These are phyloP conservation scores for Xylariales sp. DNA, from an alignment of 2,329 filamentous ascomycete species.

Conservation along the genomic window DNA sequence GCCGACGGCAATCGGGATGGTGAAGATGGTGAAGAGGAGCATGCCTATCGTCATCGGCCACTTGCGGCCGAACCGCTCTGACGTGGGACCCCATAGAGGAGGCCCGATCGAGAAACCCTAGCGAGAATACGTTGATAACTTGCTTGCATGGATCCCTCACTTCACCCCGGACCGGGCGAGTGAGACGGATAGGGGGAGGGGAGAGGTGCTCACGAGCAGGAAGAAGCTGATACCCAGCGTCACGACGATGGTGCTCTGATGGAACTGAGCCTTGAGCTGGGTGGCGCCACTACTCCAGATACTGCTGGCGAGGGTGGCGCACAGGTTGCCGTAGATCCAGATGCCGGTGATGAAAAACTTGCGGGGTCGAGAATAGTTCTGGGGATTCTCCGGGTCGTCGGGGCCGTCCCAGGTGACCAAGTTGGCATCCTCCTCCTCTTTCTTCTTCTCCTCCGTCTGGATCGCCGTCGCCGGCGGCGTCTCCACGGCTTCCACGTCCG, in stretches of 20 bases:
- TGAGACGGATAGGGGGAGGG: not conserved
- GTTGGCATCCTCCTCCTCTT: slow-evolving; percentile 29
- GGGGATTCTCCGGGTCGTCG: slow-evolving; percentile 34
- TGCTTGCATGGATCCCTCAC: not conserved
- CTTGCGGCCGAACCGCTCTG: slow-evolving; percentile 59
- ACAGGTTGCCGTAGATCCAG: slow-evolving; percentile 36
- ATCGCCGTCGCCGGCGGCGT: not conserved
- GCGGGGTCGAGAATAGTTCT: slow-evolving; percentile 28
- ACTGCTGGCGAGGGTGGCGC: slow-evolving; percentile 35
- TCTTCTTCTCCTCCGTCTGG: slow-evolving; percentile 3
- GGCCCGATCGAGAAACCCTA: slow-evolving; percentile 52
- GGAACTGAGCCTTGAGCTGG: slow-evolving; percentile 22
- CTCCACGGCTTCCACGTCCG: slow-evolving; percentile 19
- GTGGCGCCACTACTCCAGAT: slow-evolving; percentile 36
- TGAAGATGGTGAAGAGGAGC: slow-evolving; percentile 57
- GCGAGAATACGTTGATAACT: slow-evolving; percentile 7
- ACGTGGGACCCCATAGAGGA: slow-evolving; percentile 55
- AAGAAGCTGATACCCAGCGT: slow-evolving; percentile 36
- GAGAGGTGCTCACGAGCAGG: slow-evolving; percentile 28
- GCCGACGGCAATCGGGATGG: slow-evolving; percentile 56
- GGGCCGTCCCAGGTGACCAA: slow-evolving; percentile 36
- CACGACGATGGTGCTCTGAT: slow-evolving; percentile 29
- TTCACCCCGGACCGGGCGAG: not conserved
- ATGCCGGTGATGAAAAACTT: slow-evolving; percentile 34
- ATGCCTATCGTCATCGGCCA: slow-evolving; percentile 57